Evolutionary conservation across 805 yeast genomes (phyloP), one percentile per base, ranked within the genome.

Genomic region (Myxozyma geophila): DNA sequence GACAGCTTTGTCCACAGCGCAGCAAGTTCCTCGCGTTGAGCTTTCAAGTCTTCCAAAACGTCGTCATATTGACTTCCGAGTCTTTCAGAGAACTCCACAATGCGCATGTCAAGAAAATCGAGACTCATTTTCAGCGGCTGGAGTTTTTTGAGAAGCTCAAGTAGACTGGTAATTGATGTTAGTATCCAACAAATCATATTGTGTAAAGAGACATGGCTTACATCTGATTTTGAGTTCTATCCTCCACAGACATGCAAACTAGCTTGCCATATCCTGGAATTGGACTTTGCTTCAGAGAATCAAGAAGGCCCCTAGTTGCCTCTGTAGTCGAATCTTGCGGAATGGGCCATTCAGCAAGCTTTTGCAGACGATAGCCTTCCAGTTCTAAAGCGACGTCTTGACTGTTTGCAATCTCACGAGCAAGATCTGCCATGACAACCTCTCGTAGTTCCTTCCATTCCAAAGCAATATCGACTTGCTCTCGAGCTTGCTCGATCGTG

Each of bases 361-460:
- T 56, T n/a, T 21, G 52, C 52, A 51, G 35, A 4, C 60, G 41
- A 21, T 43, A 48, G 10, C 39, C n/a, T 15, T 54, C 56, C 5
- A 64, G 52, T 15, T 54, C 58, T 2, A 33, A 17, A 4, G 60
- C 59, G 19, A 58, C 15, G 8, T 43, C 59, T 15, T 23, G 35
- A 52, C 68, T 47, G 13, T 56, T 47, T 12, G 48, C 54, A 59
- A 66, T 56, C 39, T 21, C 69, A 4, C 19, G 13, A 9, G 43
- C 48, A n/a, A 66, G 48, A 21, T 58, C 69, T 12, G 46, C 15
- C 48, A 63, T 37, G 12, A 62, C 61, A 37, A 23, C 10, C n/a
- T 54, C 58, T 15, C 23, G 43, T 7, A 66, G 60, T 37, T 66
- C 69, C 3, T 28, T 21, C 67, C 67, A 63, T 37, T 66, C 69